phyloP scores from a whole-genome alignment of 1,284 basidiomycete genomes.

The Tausonia pullulans region DNA sequence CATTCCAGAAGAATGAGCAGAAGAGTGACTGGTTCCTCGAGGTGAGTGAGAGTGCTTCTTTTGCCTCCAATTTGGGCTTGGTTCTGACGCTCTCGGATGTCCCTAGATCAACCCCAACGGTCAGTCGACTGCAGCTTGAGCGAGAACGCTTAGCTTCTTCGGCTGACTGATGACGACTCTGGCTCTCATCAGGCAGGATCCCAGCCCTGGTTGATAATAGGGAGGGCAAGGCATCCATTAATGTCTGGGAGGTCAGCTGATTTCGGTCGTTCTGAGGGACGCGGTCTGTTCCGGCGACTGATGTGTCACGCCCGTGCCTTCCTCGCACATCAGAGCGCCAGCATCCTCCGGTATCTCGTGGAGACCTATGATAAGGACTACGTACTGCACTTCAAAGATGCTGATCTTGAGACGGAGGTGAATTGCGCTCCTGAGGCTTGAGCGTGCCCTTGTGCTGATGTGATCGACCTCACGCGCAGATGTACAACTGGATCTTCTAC shows the following conservation, averaged over 20 bases:
- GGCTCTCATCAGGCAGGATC: conserved; percentile 41
- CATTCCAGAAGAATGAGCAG: conserved; percentile 43
- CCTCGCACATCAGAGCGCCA: no score
- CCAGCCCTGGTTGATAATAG: not conserved
- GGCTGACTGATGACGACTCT: conserved; percentile 41
- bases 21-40: conserved; percentile 51
- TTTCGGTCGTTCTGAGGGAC: not conserved
- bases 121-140: conserved; percentile 51
- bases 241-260: not conserved
- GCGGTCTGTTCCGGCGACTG: no score
- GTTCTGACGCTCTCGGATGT: not conserved
- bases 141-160: conserved; percentile 54
- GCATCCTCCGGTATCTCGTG: not conserved
- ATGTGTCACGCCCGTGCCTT: no score
- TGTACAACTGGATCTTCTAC: conserved; percentile 55
- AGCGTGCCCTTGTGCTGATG: no score
- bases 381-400: conserved; percentile 44
- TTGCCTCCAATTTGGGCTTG: not conserved
- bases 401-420: conserved; percentile 34
- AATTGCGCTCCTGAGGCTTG: conserved; percentile 46
- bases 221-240: no score
- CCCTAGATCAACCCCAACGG: conserved; percentile 51
- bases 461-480: no score
- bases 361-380: conserved; percentile 34
- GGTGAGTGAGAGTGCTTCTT: not conserved